phyloP scores from a whole-genome alignment of 1,284 basidiomycete species.

The Ganoderma leucocontextum region DNA sequence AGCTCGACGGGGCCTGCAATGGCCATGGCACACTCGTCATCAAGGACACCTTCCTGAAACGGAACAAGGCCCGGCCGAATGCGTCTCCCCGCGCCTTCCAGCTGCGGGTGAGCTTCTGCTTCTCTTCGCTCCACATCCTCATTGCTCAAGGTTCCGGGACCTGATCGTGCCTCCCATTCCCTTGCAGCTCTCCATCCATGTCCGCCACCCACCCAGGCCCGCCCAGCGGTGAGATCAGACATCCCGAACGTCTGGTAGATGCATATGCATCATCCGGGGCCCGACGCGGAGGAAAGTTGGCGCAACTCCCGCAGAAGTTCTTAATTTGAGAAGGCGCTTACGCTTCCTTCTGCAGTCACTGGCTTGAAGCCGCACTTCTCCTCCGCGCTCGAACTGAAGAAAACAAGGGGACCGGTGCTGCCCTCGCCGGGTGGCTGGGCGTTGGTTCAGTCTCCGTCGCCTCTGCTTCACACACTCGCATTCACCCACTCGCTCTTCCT shows the following conservation, averaged over 20 bases:
- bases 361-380: neutral
- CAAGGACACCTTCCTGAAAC: neutral
- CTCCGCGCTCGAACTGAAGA: conserved; percentile 4
- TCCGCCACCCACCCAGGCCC: neutral
- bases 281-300: conserved; percentile 5
- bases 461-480: neutral
- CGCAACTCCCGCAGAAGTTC: neutral
- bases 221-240: neutral
- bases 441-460: neutral
- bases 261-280: neutral
- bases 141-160: neutral
- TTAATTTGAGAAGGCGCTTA: neutral
- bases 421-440: neutral
- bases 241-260: neutral
- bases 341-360: neutral
- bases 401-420: conserved; percentile 5
- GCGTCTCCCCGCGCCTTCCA: conserved; percentile 1
- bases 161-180: neutral
- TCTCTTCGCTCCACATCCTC: conserved; percentile 2
- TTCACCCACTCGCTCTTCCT: neutral
- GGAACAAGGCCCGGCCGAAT: conserved; percentile 4
- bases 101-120: neutral
- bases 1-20: neutral
- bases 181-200: neutral
- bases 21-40: neutral